These are phyloP conservation scores for Aspergillus pseudoglaucus DNA, from an alignment of 2,329 filamentous ascomycete genomes.

Conservation along the genomic window DNA sequence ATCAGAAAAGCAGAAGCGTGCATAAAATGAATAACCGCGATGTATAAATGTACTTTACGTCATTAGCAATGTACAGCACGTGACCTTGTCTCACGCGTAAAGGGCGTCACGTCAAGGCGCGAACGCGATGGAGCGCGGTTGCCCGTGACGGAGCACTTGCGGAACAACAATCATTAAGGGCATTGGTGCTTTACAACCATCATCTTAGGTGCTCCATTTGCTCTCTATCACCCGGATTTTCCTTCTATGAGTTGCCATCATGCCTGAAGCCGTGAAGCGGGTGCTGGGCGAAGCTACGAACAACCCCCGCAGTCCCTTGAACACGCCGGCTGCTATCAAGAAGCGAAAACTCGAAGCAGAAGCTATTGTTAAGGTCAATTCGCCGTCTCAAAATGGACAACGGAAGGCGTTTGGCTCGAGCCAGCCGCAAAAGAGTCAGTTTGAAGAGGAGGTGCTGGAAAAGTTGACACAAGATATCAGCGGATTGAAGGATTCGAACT, in stretches of 20 bases:
- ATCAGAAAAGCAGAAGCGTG: too few relatives aligned
- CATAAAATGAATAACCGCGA: neutral
- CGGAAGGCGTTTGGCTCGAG: slow-evolving; percentile 57
- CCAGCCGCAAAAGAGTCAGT: slow-evolving; percentile 71
- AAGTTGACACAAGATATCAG: slow-evolving; percentile 92
- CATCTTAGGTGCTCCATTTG: neutral
- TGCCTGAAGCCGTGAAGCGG: slow-evolving; percentile 53
- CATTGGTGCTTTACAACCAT: neutral
- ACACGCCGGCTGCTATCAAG: slow-evolving; percentile 57
- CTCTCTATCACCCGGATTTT: neutral
- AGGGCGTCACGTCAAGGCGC: slow-evolving; percentile 21
- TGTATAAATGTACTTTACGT: neutral
- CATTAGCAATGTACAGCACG: neutral
- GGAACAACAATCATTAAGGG: neutral
- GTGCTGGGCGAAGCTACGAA: slow-evolving; percentile 63
- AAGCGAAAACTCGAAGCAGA: slow-evolving; percentile 70
- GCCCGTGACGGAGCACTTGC: slow-evolving; percentile 3
- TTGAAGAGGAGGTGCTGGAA: slow-evolving; percentile 89
- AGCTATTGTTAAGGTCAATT: slow-evolving; percentile 50
- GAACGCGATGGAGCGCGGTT: slow-evolving; percentile 10
- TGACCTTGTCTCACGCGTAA: slow-evolving; percentile 13
- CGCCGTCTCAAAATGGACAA: slow-evolving; percentile 54
- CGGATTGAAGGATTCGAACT: slow-evolving; percentile 75
- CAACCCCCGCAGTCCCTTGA: slow-evolving; percentile 54
- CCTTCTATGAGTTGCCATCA: slow-evolving; percentile 17